Base-by-base conservation (phyloP, 371 early-diverging fungal genomes). In the Circinella umbellata region DNA sequence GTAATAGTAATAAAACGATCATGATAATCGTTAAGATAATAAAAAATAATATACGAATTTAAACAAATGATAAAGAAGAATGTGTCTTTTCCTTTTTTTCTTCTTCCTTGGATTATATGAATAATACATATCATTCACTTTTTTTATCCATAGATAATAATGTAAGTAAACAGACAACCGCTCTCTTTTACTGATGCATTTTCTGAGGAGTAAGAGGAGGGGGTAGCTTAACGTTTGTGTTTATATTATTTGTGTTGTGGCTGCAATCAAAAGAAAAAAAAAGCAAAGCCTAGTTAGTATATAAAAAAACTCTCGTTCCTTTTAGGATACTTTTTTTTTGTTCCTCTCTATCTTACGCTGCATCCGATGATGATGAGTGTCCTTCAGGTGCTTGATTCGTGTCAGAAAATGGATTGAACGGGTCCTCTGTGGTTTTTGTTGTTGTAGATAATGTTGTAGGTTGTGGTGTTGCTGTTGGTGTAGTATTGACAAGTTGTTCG, bases 351-450 rank as follows among this genome's bases (percentile, higher is more conserved):
- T 15, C 48, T 76, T 78, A 78, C 82, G 75, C 73, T 76, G 75
- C 71, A 67, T 69, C 68, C 27, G 61, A 67, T 20, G 69, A 67
- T 20, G 69, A 66, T 67, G 72, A 46, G 48, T 65, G 49, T 55
- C 67, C 63, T 55, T 53, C 71, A 35, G 71, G 66, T 53, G 51
- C 65, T 55, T 72, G 47, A 46, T 69, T 66, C 46, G 72, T 68
- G 70, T 82, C 82, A 53, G 78, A 73, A 67, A 82, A 82, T 34
- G 82, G 82, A 71, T 82, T 77, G 72, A 82, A 82, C 37, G 82
- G 80, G 61, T 80, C 80, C 38, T 63, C 57, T 42, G 59, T 68
- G 47, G 34, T 42, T 42, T 42, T 42, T 11, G 11, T 42, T 9
- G 42, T 42, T 9, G 39, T 39, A 39, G 6, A 6, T 39, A n/a